Percentiles rank a stretch among this genome's conserved stretches.
These are phyloP conservation scores for Venturia nashicola DNA, from an alignment of 2,329 filamentous ascomycete species.

Conservation along the genomic window DNA sequence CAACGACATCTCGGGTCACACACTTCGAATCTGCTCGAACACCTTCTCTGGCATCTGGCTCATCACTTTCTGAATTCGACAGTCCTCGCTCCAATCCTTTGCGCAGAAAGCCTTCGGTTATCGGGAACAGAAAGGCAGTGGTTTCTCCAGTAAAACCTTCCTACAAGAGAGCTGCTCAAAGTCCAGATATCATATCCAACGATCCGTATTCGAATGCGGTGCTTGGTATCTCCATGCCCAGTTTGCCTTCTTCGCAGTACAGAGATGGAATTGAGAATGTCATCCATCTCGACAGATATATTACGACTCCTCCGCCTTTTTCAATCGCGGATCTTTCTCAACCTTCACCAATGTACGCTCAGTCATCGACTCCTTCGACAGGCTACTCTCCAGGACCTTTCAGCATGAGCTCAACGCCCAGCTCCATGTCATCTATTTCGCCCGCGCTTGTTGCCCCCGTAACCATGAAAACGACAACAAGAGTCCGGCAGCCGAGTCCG, in stretches of 20 bases:
- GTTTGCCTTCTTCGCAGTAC: constrained; percentile 14
- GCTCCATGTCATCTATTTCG: constrained; percentile 65
- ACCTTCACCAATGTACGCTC: constrained; percentile 51
- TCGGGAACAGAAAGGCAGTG: constrained; percentile 25
- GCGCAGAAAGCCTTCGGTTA: constrained; percentile 31
- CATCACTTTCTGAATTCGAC: constrained; percentile 33
- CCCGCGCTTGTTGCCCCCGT: constrained; percentile 44
- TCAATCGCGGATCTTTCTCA: constrained; percentile 55
- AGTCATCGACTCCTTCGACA: constrained; percentile 58
- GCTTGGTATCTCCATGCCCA: constrained; percentile 28
- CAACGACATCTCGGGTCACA: constrained; percentile 12
- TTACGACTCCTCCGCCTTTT: constrained; percentile 37
- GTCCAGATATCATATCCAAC: constrained; percentile 20
- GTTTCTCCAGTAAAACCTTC: constrained; percentile 22
- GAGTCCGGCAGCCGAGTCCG: constrained; percentile 43
- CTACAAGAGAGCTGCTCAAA: constrained; percentile 20
- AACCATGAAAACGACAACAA: constrained; percentile 26
- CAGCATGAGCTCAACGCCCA: constrained; percentile 67
- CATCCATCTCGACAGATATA: constrained; percentile 15
- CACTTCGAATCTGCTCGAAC: constrained; percentile 19
- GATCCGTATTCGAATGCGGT: constrained; percentile 31
- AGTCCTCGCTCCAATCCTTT: constrained; percentile 32
- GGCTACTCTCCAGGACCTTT: constrained; percentile 61
- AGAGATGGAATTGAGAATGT: constrained; percentile 10
- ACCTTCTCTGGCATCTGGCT: constrained; percentile 36